Evolutionary conservation across 1,139 yeast species (phyloP), one percentile per base, ranked within the genome.

Genomic region (Casaregolazyma suthepensis): DNA sequence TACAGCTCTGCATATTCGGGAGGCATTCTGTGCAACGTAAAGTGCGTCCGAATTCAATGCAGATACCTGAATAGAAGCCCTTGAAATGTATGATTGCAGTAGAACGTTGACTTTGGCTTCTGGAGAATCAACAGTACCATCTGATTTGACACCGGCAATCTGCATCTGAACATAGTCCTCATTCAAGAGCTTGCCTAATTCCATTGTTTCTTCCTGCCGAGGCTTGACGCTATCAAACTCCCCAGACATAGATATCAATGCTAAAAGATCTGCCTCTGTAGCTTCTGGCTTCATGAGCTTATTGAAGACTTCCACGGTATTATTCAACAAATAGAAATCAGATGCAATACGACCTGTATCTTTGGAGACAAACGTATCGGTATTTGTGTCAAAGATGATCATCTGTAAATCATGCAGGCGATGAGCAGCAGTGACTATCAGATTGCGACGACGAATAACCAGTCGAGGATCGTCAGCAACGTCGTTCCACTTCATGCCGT

Each of bases 311-410:
- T 93, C 99, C 45, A 94, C 85, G 29, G 96, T 83, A 59, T 86
- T 88, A 66, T 87, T 87, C 53, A 90, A 72, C 54, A 94, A 74
- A 65, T 94, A 94, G 65, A 91, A 94, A 62, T 94, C 99, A 1
- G 96, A 88, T 0, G 99, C 96, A 52, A 91, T 83, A 64, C 99
- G 78, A 4, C 99, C 99, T 52, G 90, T 74, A 69, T 94, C 98
- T 61, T 93, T 93, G 1, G 96, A 75, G 23, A 84, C 79, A 56
- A 94, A 83, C 2, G 91, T 79, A 49, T 87, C 87, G 0, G 96
- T 82, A 20, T 52, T 52, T 58, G 91, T 97, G 63, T 93, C 97
- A 68, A 82, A 93, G 0, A 91, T 83, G 61, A 94, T 86, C 99
- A 94, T 93, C 66, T 93, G 99, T 17, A 91, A 75, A 12, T 81